phyloP scores from a whole-genome alignment of 441 rosid species.

The Adansonia gregorii region DNA sequence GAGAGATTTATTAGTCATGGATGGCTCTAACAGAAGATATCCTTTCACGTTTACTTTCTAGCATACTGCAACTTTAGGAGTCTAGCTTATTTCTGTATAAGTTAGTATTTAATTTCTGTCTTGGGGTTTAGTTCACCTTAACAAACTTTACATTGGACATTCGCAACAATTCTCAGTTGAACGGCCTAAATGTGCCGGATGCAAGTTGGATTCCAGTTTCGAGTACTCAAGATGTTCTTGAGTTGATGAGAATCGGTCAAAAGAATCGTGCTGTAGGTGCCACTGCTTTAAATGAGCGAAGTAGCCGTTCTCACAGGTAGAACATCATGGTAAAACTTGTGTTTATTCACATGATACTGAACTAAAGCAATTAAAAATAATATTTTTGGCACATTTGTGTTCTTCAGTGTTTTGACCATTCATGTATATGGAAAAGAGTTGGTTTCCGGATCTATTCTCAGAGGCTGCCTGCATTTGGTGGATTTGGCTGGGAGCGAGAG shows the following conservation, averaged over 20 bases:
- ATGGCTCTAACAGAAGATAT: conserved; percentile 92
- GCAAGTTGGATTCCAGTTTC: conserved; percentile 87
- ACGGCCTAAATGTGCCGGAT: conserved; percentile 94
- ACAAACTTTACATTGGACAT: conserved; percentile 73
- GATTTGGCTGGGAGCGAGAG: conserved; percentile 98
- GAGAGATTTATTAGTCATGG: conserved; percentile 76
- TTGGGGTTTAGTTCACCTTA: conserved; percentile 42
- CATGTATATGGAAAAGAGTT: conserved; percentile 87
- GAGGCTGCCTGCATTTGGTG: conserved; percentile 89
- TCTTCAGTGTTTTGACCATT: conserved; percentile 78
- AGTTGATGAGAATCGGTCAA: conserved; percentile 84
- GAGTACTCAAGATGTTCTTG: conserved; percentile 83
- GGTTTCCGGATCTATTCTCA: conserved; percentile 73
- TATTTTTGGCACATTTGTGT: conserved; percentile 11
- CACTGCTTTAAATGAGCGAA: conserved; percentile 89
- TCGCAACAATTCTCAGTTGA: conserved; percentile 82
- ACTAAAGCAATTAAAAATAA: not conserved
- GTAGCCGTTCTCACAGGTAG: conserved; percentile 94
- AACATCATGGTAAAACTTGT: not conserved
- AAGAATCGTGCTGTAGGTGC: conserved; percentile 94
- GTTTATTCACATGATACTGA: not conserved
- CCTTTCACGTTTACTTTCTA: conserved; percentile 41
- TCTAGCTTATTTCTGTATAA: not conserved
- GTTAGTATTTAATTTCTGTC: not conserved
- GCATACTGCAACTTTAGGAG: not conserved